A percentile compares a stretch with the other conserved stretches of the same genome.
Evolutionary conservation across 2,329 filamentous ascomycete genomes (phyloP).

Genomic region (Sporothrix curviconia): DNA sequence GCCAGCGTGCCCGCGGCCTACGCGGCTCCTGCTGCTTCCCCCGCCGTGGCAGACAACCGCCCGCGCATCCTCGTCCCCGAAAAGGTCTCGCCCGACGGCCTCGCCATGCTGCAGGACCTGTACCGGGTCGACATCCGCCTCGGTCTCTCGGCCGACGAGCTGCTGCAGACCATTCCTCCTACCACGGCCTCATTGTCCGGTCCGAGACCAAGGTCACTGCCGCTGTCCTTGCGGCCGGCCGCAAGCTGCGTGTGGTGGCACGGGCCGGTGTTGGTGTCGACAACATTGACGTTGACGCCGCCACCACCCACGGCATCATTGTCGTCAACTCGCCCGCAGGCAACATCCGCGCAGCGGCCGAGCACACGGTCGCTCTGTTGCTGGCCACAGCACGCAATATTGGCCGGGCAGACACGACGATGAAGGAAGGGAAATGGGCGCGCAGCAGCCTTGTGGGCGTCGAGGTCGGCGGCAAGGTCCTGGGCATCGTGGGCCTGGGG

Average conservation of each 20-base stretch:
- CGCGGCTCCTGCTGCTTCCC: background rate
- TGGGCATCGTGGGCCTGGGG: conserved; percentile 73
- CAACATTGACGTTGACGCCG: conserved; percentile 70
- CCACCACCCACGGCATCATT: conserved; percentile 66
- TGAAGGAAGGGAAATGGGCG: conserved; percentile 71
- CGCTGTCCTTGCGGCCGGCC: conserved; percentile 57
- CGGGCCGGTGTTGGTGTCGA: conserved; percentile 77
- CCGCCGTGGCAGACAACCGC: conserved; percentile 11
- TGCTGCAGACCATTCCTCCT: conserved; percentile 58
- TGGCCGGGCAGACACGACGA: conserved; percentile 59
- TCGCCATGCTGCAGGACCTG: conserved; percentile 58
- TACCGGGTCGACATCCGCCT: conserved; percentile 65
- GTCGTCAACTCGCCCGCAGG: conserved; percentile 75
- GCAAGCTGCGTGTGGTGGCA: conserved; percentile 68
- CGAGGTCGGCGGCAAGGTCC: conserved; percentile 69
- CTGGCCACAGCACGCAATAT: conserved; percentile 70
- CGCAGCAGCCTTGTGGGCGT: conserved; percentile 67
- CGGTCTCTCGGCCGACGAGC: conserved; percentile 54
- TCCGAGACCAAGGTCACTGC: conserved; percentile 77
- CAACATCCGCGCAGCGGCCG: conserved; percentile 74
- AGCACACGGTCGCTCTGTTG: conserved; percentile 69
- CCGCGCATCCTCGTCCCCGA: conserved; percentile 65
- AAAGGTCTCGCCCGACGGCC: conserved; percentile 72
- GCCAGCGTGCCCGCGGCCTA: conserved; percentile 8
- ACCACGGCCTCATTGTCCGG: conserved; percentile 71